Evolutionary conservation across 2,329 filamentous ascomycete species (phyloP).

Genomic region (Ascochyta lentis): DNA sequence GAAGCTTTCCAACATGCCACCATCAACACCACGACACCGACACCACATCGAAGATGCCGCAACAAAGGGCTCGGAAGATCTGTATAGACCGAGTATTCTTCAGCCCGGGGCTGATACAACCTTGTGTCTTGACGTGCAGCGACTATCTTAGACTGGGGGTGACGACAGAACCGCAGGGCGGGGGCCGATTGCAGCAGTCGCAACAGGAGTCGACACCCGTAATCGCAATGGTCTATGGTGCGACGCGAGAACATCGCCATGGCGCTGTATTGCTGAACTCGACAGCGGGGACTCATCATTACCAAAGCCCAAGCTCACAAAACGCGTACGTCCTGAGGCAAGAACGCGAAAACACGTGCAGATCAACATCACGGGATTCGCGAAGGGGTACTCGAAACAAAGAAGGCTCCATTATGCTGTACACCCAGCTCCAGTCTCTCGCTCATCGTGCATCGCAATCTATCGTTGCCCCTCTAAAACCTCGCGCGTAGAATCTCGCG

Average conservation of each 20-base stretch:
- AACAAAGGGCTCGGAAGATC: not conserved
- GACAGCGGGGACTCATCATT: too few relatives aligned
- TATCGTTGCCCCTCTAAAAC: too few relatives aligned
- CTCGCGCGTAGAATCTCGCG: too few relatives aligned
- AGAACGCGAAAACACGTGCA: constrained; percentile 9
- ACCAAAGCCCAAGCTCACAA: not conserved
- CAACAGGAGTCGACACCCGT: not conserved
- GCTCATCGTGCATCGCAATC: not conserved
- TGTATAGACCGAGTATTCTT: not conserved
- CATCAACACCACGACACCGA: not conserved
- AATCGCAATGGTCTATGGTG: not conserved
- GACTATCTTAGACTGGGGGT: too few relatives aligned
- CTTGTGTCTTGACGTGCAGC: too few relatives aligned
- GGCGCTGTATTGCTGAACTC: not conserved
- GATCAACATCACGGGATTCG: not conserved
- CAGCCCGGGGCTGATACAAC: too few relatives aligned
- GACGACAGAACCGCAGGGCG: too few relatives aligned
- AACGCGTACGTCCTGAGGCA: not conserved
- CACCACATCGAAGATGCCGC: not conserved
- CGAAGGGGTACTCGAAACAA: not conserved
- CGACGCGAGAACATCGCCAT: not conserved
- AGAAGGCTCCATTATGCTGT: not conserved
- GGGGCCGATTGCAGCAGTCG: not conserved
- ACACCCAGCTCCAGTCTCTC: not conserved
- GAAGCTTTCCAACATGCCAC: not conserved